These are phyloP conservation scores for Solanum stenotomum DNA, from an alignment of 257 asterid species.

Conservation along the genomic window DNA sequence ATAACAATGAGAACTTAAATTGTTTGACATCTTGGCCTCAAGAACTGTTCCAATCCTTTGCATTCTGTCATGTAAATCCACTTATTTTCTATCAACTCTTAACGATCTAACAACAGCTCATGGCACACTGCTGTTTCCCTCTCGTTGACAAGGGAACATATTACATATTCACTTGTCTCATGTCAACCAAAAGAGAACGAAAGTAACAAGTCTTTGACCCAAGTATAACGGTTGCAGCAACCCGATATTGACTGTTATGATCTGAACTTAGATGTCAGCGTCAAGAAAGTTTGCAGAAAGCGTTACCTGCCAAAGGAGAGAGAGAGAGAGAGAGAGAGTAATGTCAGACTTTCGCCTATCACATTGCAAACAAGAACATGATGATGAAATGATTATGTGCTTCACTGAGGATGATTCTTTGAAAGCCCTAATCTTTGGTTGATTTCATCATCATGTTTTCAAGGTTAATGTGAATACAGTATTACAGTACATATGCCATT, in stretches of 20 bases:
- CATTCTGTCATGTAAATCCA: background rate
- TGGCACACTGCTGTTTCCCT: background rate
- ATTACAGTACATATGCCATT: background rate
- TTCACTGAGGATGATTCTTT: too few species aligned
- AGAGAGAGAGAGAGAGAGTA: background rate
- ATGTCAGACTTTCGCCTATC: background rate
- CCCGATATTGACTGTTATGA: background rate
- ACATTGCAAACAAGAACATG: background rate
- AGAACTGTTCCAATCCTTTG: background rate
- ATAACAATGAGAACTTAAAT: background rate
- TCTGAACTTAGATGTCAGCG: constrained; percentile 29
- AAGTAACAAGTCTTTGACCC: background rate
- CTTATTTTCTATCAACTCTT: background rate
- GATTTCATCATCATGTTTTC: too few species aligned
- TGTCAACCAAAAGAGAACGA: background rate
- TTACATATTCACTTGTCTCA: background rate
- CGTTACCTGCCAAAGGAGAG: constrained; percentile 43
- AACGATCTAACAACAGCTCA: background rate
- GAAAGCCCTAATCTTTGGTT: too few species aligned
- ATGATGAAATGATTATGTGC: too few species aligned
- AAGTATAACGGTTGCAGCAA: background rate
- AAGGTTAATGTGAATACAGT: background rate
- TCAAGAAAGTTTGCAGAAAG: constrained; percentile 61
- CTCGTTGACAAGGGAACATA: background rate
- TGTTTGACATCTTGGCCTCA: background rate